Base-by-base conservation (phyloP, 768 basidiomycete species). In the Pleurotus salmoneostramineus region DNA sequence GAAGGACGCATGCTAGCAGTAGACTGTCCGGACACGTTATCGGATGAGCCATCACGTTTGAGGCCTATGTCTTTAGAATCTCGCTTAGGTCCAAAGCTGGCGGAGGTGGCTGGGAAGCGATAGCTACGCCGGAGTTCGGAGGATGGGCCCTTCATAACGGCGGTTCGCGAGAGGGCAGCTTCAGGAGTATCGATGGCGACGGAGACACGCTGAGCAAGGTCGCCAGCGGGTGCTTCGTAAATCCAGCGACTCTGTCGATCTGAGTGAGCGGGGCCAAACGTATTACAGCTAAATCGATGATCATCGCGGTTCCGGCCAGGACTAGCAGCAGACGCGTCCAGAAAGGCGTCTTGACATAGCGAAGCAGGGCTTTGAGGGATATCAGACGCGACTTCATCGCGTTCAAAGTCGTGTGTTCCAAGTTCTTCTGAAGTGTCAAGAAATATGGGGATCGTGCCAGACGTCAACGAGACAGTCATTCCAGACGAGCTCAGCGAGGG, bases 361-460 rank as follows among this genome's bases (percentile, higher is more conserved):
- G 21, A 27, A 27, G 21, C 21, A 27, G 21, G 21, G 21, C 21
- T 27, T 27, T 27, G 21, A 27, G 21, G 21, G 21, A 27, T 27
- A 27, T 27, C 21, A 27, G 21, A 27, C 21, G 21, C 21, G 21
- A 27, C 21, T 27, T 27, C 21, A 27, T 27, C 48, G 6, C 33
- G 7, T n/a, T 17, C 40, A 55, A 8, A 7, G 11, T 43, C 52
- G 11, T 15, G 12, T 6, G 6, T 11, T 7, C 12, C 44, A 17
- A 43, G 6, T 10, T 43, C 52, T 6, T 8, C 27, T 6, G 55
- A 27, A 44, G 44, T 61, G 33, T 62, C 58, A 48, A 79, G 64
- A 58, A 80, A 63, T 40, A 84, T 72, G n/a, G 81, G 83, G 56
- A 85, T 83, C 50, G 79, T 74, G 34, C 75, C 79, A 35, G 78